Conservation (phyloP, 2,329 filamentous ascomycete species). For the Paecilomyces fulvus region DNA sequence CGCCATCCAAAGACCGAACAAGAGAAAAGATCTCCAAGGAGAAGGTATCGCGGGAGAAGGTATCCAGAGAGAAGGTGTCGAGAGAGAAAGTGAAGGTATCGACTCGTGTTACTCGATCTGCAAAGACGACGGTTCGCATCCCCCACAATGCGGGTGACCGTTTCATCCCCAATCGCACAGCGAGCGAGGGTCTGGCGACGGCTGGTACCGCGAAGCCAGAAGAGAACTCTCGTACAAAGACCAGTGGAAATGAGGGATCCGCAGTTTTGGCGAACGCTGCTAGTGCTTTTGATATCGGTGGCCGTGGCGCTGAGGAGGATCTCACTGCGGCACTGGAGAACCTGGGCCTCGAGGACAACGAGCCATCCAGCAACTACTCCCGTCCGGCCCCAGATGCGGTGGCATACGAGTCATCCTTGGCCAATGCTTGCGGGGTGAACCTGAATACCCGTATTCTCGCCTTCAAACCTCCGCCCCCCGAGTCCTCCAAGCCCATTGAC, state of each 20-base stretch:
- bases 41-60: not conserved
- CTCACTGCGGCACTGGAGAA: conserved; percentile 70
- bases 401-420: conserved; percentile 86
- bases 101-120: conserved; percentile 34
- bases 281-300: conserved; percentile 55
- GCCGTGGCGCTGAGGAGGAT: conserved; percentile 60
- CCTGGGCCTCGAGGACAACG: conserved; percentile 68
- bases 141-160: conserved; percentile 70
- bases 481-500: conserved; percentile 97
- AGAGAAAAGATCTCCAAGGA: not conserved
- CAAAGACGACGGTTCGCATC: conserved; percentile 67
- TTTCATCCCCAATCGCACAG: conserved; percentile 89
- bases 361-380: conserved; percentile 55
- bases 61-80: not conserved
- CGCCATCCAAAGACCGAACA: conserved; percentile 51
- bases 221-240: conserved; percentile 66
- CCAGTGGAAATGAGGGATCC: conserved; percentile 61
- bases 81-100: conserved; percentile 42
- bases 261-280: conserved; percentile 67
- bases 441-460: conserved; percentile 92
- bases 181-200: conserved; percentile 81
- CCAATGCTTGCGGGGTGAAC: conserved; percentile 83
- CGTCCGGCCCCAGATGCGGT: conserved; percentile 79
- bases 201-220: conserved; percentile 78
- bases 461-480: conserved; percentile 96